These are phyloP conservation scores for Begonia peltatifolia DNA, from an alignment of 306 rosid species.

Conservation along the genomic window DNA sequence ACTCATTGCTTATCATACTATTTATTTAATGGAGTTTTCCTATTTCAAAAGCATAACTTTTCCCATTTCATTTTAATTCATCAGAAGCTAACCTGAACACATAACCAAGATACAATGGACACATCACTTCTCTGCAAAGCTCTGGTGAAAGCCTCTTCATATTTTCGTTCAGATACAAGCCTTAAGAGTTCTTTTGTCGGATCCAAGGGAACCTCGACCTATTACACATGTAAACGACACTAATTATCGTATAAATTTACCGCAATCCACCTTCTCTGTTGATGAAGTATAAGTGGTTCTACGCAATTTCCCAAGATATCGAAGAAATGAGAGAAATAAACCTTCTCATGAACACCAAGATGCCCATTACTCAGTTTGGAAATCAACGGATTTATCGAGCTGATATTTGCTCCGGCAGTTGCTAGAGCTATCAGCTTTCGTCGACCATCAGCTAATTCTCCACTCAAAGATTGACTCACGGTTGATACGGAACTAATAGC, in stretches of 20 bases:
- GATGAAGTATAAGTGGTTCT: too few species aligned
- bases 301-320: background rate
- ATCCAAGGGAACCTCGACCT: conserved; percentile 88
- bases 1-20: too few species aligned
- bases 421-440: conserved; percentile 74
- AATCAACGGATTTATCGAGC: conserved; percentile 52
- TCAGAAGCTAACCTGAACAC: conserved; percentile 56
- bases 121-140: conserved; percentile 94
- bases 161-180: conserved; percentile 64
- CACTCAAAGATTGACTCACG: conserved; percentile 61
- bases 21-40: too few species aligned
- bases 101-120: conserved; percentile 85
- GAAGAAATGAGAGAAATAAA: background rate
- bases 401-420: conserved; percentile 49
- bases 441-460: conserved; percentile 86
- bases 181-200: conserved; percentile 83
- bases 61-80: too few species aligned
- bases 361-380: conserved; percentile 71
- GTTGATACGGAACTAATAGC: conserved; percentile 72
- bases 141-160: conserved; percentile 74
- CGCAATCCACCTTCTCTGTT: too few species aligned
- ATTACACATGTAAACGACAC: conserved; percentile 5
- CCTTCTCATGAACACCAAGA: conserved; percentile 76
- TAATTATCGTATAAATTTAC: background rate
- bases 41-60: too few species aligned